phyloP scores from a whole-genome alignment of 306 rosid species.

The Sesbania bispinosa region DNA sequence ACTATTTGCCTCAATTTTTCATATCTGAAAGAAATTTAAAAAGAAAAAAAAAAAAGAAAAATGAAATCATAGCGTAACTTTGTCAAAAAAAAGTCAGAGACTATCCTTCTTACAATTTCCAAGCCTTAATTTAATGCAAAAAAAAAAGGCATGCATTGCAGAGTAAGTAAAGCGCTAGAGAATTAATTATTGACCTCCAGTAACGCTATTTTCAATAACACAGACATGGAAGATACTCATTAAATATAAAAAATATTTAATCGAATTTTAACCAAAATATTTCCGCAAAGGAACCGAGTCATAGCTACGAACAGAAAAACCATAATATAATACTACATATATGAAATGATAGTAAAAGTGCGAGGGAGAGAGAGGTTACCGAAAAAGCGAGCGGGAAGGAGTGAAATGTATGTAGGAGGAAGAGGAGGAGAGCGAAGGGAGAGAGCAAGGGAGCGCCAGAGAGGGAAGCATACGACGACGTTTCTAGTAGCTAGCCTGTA shows the following conservation, averaged over 20 bases:
- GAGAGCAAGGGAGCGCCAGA: conserved; percentile 52
- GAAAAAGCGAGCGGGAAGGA: conserved; percentile 42
- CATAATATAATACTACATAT: neutral
- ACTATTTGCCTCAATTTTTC: neutral
- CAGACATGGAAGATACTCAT: neutral
- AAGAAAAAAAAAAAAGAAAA: neutral
- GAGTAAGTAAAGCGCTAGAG: neutral
- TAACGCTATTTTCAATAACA: too few relatives aligned
- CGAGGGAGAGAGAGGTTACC: conserved; percentile 44
- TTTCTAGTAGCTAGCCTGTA: conserved; percentile 51
- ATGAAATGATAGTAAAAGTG: neutral
- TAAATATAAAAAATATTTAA: neutral
- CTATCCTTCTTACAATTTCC: neutral
- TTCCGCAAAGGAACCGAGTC: neutral
- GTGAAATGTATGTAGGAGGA: conserved; percentile 30
- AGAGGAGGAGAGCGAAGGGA: conserved; percentile 39
- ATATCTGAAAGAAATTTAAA: neutral
- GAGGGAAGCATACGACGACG: conserved; percentile 50
- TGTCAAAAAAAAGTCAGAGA: neutral
- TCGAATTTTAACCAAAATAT: neutral
- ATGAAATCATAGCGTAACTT: neutral
- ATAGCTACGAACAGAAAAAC: too few relatives aligned
- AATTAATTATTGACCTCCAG: too few relatives aligned
- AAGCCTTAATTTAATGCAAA: neutral
- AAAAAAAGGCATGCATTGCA: neutral